Base-by-base conservation (phyloP, 176 grass and related monocot genomes). In the Hyparrhenia diplandra region DNA sequence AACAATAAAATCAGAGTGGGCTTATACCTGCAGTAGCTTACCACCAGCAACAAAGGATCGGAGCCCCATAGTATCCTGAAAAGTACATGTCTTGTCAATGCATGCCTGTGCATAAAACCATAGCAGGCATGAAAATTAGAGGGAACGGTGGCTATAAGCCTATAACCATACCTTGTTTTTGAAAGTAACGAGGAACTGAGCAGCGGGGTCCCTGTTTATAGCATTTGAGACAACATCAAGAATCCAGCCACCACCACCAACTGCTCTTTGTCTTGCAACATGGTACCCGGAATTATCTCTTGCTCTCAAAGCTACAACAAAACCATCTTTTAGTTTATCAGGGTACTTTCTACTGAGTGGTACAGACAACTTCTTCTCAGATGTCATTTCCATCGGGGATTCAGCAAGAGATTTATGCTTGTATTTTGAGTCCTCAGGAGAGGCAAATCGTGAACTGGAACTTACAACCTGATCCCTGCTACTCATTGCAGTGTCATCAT, bases 371-470 rank as follows among this genome's bases (percentile, higher is more conserved):
- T 86, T 86, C 51, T 90, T 92, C 49, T 84, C 88, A 47, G 92
- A 83, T 69, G 90, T 80, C 74, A 89, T 89, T 69, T 98, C 90
- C 76, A 87, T 93, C 6, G 79, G 84, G 43, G 86, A 92, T 82
- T 98, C 90, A 73, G 79, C 75, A 64, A 35, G 87, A 21, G 71
- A 89, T 78, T 92, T 89, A 81, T 86, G 86, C 87, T 94, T 95
- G 64, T 75, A 80, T 85, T 88, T 98, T 61, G 93, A 84, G 67
- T 91, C 92, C 69, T 98, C 96, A 6, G 96, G 92, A 59, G 92
- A 98, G 76, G 96, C 90, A 88, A 98, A 98, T 52, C 96, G 88
- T 52, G 96, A 98, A 82, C 90, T 94, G 66, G 94, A 97, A 88
- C 91, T 92, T 77, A 92, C 60, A 24, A 92, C 87, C 80, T 98